Evolutionary conservation across 345 rosid species (phyloP), one percentile per base, ranked within the genome.

Genomic region (Sisymbrium altissimum): DNA sequence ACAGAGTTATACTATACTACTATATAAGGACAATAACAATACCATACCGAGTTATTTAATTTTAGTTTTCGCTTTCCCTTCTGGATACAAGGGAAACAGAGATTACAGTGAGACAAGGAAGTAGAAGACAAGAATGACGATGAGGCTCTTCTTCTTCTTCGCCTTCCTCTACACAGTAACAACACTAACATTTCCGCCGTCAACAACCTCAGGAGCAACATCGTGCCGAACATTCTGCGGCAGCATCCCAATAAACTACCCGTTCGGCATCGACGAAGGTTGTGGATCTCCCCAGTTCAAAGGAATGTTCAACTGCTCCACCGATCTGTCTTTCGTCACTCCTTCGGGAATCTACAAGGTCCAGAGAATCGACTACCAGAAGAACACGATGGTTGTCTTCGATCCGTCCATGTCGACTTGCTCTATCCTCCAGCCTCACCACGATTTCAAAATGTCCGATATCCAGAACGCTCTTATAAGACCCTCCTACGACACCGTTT

Each of bases 321-420:
- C 75, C 5, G 86, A 80, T 59, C 79, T 94, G 52, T 89, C 80
- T 83, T 92, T 94, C 71, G n/a, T 64, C 27, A 88, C 93, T 13
- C 91, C 93, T 25, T 94, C 96, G 1, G 97, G 98, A 0, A 68
- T 35, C 80, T 94, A 94, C 93, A 91, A 87, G 60, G 95, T 94
- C 48, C 86, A 88, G 61, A 79, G 78, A 41, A 88, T 94, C 69
- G 95, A 94, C 76, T 94, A 94, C 82, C 33, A 78, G 11, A 83
- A 85, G 77, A 83, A 85, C 52, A 83, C 76, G 3, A 50, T 94
- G 65, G 75, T 66, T 15, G 55, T 91, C 3, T 94, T 86, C 80
- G 97, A 94, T 72, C 95, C 98, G 0, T 76, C 96, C 6, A 94
- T 94, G 98, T 94, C 97, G 23, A 91, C 98, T 0, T 94, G 97